A percentile compares a stretch with the other conserved stretches of the same genome.
Conservation (phyloP, 805 yeast genomes). For the Sugiyamaella americana region DNA sequence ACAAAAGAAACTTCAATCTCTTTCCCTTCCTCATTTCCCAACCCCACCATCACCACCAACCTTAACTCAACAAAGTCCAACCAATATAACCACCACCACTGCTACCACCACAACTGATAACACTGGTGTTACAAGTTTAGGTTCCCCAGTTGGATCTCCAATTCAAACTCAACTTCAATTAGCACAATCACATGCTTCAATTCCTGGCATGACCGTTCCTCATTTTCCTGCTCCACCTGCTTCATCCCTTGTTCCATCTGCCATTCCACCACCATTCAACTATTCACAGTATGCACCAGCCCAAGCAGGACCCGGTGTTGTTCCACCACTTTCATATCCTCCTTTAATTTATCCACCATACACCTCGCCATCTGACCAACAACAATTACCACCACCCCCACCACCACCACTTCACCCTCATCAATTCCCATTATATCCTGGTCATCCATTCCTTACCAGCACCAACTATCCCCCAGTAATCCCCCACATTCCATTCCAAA, state of each 20-base stretch:
- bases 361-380: not conserved
- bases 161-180: constrained; percentile 2
- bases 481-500: not conserved
- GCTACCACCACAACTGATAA: not conserved
- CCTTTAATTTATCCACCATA: not conserved
- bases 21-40: constrained; percentile 9
- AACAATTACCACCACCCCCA: not conserved
- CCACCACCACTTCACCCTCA: constrained; percentile 4
- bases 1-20: constrained; percentile 6
- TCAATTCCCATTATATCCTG: constrained; percentile 2
- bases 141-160: constrained; percentile 2
- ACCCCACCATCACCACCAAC: constrained; percentile 3
- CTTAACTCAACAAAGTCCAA: not conserved
- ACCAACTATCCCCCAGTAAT: not conserved
- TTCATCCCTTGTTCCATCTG: not conserved
- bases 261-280: not conserved
- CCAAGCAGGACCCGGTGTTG: not conserved
- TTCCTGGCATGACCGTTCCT: constrained; percentile 10
- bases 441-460: constrained; percentile 1
- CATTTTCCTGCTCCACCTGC: constrained; percentile 10
- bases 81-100: not conserved
- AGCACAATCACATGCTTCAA: constrained; percentile 1
- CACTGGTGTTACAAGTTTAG: not conserved
- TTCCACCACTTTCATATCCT: not conserved
- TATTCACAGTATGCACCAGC: not conserved